Base-by-base conservation (phyloP, 805 yeast genomes). In the Pichia eremophila region DNA sequence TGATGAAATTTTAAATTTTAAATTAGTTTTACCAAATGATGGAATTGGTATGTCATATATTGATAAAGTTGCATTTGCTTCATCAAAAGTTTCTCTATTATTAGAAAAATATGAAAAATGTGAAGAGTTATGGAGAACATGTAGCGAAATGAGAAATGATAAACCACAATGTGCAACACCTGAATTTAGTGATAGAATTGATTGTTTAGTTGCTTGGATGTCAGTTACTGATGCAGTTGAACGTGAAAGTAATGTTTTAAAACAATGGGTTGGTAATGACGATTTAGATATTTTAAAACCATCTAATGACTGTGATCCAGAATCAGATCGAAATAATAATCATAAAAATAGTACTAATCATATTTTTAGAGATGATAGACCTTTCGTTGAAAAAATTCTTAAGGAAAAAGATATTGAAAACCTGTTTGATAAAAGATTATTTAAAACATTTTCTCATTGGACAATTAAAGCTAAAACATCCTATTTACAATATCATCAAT, bases 141-240 rank as follows among this genome's bases (percentile, higher is more conserved):
- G 76, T 38, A 81, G 79, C 49, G 89, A 86, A 46, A 83, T 93
- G 95, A 73, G 73, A 43, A 73, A 71, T 39, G 95, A 86, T 47
- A 85, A 86, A 54, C 95, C 96, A 0, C 63, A 75, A 5, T 79
- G 87, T 51, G 76, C 78, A 5, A 69, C 79, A 4, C 75, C 74
- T 2, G 85, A 77, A 39, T 88, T 91, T 57, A 75, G 71, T 34
- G 68, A 72, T 36, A 72, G 86, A 34, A 66, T 87, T 4, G 89
- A 85, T 48, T 91, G 95, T 1, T 69, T 91, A 47, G 80, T 77
- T 37, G 83, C 96, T 0, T 91, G 97, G 96, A 71, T 77, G 28
- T 78, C 88, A 8, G 79, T 87, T 37, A 78, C 89, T 0, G 76
- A 74, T 41, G 84, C 88, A 1, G 78, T 90, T 19, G 73, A 75